These are phyloP conservation scores for Lactuca saligna DNA, from an alignment of 129 eudicot species.

Conservation along the genomic window DNA sequence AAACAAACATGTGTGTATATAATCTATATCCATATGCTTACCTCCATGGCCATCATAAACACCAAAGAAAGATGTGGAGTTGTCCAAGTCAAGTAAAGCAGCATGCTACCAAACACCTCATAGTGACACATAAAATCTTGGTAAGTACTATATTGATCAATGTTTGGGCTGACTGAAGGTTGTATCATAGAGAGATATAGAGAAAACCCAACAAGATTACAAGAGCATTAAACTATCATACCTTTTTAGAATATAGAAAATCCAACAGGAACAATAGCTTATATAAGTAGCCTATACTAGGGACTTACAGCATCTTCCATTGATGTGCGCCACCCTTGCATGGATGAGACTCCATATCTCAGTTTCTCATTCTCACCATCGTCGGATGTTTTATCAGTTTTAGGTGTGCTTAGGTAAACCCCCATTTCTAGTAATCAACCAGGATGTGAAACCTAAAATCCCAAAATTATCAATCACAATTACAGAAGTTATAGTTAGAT, in stretches of 20 bases:
- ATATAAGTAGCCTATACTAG: not conserved
- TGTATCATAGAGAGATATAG: slow-evolving; percentile 11
- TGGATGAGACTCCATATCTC: slow-evolving; percentile 81
- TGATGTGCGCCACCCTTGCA: slow-evolving; percentile 97
- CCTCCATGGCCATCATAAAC: slow-evolving; percentile 99
- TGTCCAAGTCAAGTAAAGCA: slow-evolving; percentile 70
- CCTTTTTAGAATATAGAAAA: not conserved
- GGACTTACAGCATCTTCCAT: slow-evolving; percentile 96
- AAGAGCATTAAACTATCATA: not conserved
- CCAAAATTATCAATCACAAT: not conserved
- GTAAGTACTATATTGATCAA: slow-evolving; percentile 12
- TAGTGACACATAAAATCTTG: slow-evolving; percentile 12
- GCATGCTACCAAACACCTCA: slow-evolving; percentile 73
- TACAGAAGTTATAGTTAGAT: not conserved
- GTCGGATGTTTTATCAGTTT: slow-evolving; percentile 69
- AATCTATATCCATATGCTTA: slow-evolving; percentile 33
- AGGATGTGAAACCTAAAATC: slow-evolving; percentile 23
- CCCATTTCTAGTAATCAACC: slow-evolving; percentile 60
- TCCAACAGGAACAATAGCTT: slow-evolving; percentile 14
- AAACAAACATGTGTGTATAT: slow-evolving; percentile 4
- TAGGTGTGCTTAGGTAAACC: slow-evolving; percentile 74
- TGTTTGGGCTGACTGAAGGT: not conserved
- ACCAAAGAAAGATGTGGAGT: slow-evolving; percentile 80
- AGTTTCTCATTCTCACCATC: slow-evolving; percentile 80
- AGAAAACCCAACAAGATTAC: not conserved